Evolutionary conservation across 2,329 filamentous ascomycete genomes (phyloP).

Genomic region (Colletotrichum kahawae): DNA sequence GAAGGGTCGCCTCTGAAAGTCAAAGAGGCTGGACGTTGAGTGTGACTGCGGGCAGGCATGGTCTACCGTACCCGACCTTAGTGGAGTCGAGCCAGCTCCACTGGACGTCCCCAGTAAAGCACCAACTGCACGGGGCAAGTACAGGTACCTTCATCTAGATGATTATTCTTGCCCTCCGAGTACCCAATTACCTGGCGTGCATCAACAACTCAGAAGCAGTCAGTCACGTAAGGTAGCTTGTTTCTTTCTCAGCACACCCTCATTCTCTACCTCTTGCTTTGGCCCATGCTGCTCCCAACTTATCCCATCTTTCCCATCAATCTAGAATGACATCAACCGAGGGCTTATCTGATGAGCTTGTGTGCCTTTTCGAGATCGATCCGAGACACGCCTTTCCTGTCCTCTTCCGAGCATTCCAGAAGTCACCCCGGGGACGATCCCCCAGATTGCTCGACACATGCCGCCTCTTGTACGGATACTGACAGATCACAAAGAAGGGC

Average conservation of each 20-base stretch:
- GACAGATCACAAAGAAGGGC: too few relatives aligned
- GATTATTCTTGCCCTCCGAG: not conserved
- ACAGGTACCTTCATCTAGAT: not conserved
- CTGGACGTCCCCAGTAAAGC: not conserved
- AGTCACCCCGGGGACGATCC: slow-evolving; percentile 2
- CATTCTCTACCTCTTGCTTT: not conserved
- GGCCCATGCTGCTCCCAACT: not conserved
- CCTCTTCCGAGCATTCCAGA: not conserved
- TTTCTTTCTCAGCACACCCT: not conserved
- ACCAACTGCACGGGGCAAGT: not conserved
- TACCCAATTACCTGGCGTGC: not conserved
- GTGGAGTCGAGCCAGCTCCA: not conserved
- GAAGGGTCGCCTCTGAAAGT: not conserved
- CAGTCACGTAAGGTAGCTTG: not conserved
- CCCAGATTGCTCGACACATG: not conserved
- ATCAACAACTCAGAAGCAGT: not conserved
- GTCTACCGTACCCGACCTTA: not conserved
- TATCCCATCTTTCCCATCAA: not conserved
- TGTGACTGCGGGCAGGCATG: not conserved
- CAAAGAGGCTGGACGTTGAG: not conserved
- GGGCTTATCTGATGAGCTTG: not conserved
- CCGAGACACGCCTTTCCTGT: not conserved
- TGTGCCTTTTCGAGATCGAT: not conserved
- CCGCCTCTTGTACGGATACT: not conserved
- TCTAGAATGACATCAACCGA: not conserved